These are phyloP conservation scores for Paecilomyces sp. DNA, from an alignment of 2,329 filamentous ascomycete species.

Conservation along the genomic window DNA sequence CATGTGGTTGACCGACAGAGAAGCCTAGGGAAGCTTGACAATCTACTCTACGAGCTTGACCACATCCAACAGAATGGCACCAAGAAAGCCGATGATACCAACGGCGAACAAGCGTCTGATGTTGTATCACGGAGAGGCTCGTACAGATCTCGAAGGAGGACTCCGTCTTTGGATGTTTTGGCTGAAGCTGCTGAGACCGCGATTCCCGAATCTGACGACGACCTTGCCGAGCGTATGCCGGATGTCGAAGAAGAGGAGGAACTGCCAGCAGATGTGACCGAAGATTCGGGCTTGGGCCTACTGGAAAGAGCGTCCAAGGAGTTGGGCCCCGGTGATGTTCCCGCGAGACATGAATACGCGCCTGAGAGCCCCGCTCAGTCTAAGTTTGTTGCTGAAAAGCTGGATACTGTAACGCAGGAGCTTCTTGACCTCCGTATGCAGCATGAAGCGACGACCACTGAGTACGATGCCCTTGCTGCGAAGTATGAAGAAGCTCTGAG, in stretches of 20 bases:
- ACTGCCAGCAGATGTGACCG: conserved; percentile 12
- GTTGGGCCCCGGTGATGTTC: conserved; percentile 14
- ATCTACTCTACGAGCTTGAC: conserved; percentile 83
- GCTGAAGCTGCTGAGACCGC: conserved; percentile 39
- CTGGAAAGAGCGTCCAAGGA: conserved; percentile 28
- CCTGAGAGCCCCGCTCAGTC: conserved; percentile 70
- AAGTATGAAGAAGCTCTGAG: conserved; percentile 90
- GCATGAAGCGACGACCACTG: conserved; percentile 74
- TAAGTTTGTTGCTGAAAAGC: conserved; percentile 82
- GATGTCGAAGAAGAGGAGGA: conserved; percentile 19
- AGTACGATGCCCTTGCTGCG: conserved; percentile 71
- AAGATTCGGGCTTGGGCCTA: conserved; percentile 26
- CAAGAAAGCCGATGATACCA: conserved; percentile 22
- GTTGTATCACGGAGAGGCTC: conserved; percentile 11
- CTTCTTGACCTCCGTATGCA: conserved; percentile 84
- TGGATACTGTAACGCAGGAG: conserved; percentile 86
- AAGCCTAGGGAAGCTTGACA: conserved; percentile 90
- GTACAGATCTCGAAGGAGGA: conserved; percentile 21
- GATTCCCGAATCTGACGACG: conserved; percentile 41
- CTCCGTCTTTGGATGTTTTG: conserved; percentile 33
- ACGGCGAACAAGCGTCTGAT: conserved; percentile 8
- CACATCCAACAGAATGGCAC: conserved; percentile 55
- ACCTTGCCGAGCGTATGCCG: conserved; percentile 24
- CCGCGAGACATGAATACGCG: conserved; percentile 35
- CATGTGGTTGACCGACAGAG: conserved; percentile 93